Percentiles rank a stretch among this genome's conserved stretches.
Evolutionary conservation across 495 filamentous ascomycete genomes (phyloP).

Genomic region (Oleoguttula mirabilis): DNA sequence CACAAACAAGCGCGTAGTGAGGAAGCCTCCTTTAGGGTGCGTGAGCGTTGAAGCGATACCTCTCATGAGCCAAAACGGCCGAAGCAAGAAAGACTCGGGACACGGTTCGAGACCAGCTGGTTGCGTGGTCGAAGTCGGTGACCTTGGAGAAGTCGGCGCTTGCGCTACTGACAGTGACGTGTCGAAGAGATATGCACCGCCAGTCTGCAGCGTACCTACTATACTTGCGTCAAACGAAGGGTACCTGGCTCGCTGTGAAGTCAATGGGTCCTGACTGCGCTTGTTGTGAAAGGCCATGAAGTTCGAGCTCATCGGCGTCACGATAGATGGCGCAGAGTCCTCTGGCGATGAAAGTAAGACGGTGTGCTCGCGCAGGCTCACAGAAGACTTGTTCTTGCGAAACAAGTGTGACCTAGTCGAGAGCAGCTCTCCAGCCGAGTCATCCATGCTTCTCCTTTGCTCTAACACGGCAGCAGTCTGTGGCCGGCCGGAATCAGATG

Average conservation of each 20-base stretch:
- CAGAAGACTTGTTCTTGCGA: slow-evolving; percentile 66
- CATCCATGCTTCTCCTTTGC: slow-evolving; percentile 5
- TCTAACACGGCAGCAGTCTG: slow-evolving; percentile 11
- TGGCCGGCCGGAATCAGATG: slow-evolving; percentile 9
- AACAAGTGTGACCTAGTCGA: slow-evolving; percentile 36
- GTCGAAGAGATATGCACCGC: slow-evolving; percentile 75
- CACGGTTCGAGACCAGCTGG: slow-evolving; percentile 83
- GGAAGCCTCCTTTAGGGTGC: slow-evolving; percentile 81
- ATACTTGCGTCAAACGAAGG: slow-evolving; percentile 43
- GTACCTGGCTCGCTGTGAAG: slow-evolving; percentile 40
- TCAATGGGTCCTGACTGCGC: slow-evolving; percentile 6
- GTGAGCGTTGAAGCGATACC: slow-evolving; percentile 83
- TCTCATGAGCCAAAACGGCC: slow-evolving; percentile 95
- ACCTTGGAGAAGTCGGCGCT: slow-evolving; percentile 41
- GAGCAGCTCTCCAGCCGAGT: slow-evolving; percentile 20
- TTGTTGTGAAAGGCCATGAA: slow-evolving; percentile 44
- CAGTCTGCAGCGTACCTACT: slow-evolving; percentile 40
- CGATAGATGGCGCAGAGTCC: slow-evolving; percentile 49
- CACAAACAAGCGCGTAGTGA: slow-evolving; percentile 81
- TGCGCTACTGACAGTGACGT: slow-evolving; percentile 60
- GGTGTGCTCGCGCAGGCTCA: slow-evolving; percentile 61
- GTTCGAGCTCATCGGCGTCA: slow-evolving; percentile 57
- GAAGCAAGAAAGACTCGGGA: slow-evolving; percentile 69
- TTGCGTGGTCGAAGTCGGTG: slow-evolving; percentile 36
- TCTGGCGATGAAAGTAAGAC: slow-evolving; percentile 66